Evolutionary conservation across 768 basidiomycete species (phyloP).

Genomic region (Boletales sp.): DNA sequence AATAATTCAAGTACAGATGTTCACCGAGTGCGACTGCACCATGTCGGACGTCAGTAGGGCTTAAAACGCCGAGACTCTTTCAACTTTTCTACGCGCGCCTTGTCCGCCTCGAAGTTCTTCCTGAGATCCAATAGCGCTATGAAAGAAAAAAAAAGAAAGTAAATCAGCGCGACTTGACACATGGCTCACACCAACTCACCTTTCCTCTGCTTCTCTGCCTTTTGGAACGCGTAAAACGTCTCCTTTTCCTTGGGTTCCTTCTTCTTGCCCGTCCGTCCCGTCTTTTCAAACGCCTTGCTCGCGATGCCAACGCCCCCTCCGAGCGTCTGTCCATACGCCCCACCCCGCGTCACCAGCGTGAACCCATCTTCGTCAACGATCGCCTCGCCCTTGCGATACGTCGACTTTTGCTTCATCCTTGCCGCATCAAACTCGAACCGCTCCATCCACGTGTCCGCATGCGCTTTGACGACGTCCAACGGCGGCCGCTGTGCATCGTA

Average conservation of each 20-base stretch:
- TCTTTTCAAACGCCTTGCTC: slow-evolving; percentile 51
- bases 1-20: no score
- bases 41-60: slow-evolving; percentile 58
- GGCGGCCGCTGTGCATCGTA: slow-evolving; percentile 73
- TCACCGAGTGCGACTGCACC: background rate
- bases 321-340: slow-evolving; percentile 83
- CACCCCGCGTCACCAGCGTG: slow-evolving; percentile 89
- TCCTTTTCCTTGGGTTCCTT: slow-evolving; percentile 67
- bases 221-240: slow-evolving; percentile 88
- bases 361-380: slow-evolving; percentile 95
- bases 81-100: slow-evolving; percentile 43
- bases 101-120: slow-evolving; percentile 84
- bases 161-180: no score
- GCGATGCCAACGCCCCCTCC: slow-evolving; percentile 75
- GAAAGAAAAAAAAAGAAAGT: slow-evolving; percentile 1
- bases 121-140: slow-evolving; percentile 60
- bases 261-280: slow-evolving; percentile 39
- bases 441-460: slow-evolving; percentile 76
- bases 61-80: slow-evolving; percentile 81
- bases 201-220: slow-evolving; percentile 82
- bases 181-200: slow-evolving; percentile 44
- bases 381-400: slow-evolving; percentile 80
- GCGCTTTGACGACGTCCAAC: slow-evolving; percentile 66
- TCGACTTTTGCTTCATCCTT: slow-evolving; percentile 56
- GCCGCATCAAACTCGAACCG: slow-evolving; percentile 64